Evolutionary conservation across 371 early-diverging fungal genomes (phyloP).

Genomic region (Mucor mucedo): DNA sequence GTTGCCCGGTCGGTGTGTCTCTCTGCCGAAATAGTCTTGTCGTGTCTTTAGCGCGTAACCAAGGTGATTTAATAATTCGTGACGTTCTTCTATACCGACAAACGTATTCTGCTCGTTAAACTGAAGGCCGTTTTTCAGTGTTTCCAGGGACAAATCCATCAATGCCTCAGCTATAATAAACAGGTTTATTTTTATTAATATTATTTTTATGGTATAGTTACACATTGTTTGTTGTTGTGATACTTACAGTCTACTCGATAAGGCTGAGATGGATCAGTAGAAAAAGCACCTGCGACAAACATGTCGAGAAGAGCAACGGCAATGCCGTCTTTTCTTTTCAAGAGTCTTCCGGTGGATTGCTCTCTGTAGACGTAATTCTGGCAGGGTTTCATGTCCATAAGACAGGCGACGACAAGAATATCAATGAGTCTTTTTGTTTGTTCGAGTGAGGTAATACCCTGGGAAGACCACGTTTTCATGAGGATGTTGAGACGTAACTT

Average conservation of each 20-base stretch:
- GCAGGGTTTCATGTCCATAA: conserved; percentile 92
- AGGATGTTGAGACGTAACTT: conserved; percentile 66
- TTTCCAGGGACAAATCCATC: conserved; percentile 56
- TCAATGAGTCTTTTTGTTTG: conserved; percentile 79
- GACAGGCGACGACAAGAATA: conserved; percentile 83
- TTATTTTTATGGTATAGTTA: too few species aligned
- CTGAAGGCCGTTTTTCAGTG: conserved; percentile 74
- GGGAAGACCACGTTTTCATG: conserved; percentile 48
- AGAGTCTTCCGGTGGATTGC: conserved; percentile 52
- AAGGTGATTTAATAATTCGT: conserved; percentile 71
- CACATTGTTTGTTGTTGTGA: too few species aligned
- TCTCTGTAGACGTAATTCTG: conserved; percentile 79
- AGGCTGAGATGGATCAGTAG: conserved; percentile 64
- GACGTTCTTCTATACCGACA: conserved; percentile 80
- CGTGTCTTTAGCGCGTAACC: conserved; percentile 54
- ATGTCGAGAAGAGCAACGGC: conserved; percentile 86
- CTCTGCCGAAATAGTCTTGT: conserved; percentile 53
- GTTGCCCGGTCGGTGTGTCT: conserved; percentile 79
- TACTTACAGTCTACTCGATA: conserved; percentile 78
- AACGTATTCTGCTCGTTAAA: conserved; percentile 74
- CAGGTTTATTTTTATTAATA: too few species aligned
- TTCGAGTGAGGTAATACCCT: conserved; percentile 58
- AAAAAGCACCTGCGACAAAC: conserved; percentile 82
- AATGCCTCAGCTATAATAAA: conserved; percentile 54
- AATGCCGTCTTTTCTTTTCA: conserved; percentile 83